Conservation (phyloP, 1,284 basidiomycete genomes). For the Fomitopsis betulina region DNA sequence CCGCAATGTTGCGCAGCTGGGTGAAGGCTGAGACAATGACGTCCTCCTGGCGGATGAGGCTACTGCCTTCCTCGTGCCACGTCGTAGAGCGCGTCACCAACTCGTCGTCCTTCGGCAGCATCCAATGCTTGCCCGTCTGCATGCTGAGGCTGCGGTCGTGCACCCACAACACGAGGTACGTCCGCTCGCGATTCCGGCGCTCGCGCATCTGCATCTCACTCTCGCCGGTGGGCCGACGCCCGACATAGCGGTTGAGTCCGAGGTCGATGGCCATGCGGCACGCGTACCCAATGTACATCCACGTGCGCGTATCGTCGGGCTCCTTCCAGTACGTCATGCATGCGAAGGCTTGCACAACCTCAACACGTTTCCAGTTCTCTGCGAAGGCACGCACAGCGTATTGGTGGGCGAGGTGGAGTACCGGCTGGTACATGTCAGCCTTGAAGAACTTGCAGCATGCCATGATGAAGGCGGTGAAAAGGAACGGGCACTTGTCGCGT, state of each 20-base stretch:
- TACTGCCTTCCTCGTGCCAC: constrained; percentile 64
- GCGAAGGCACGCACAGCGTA: constrained; percentile 72
- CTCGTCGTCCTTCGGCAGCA: constrained; percentile 73
- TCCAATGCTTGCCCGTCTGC: constrained; percentile 79
- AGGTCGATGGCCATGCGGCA: constrained; percentile 83
- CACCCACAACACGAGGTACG: constrained; percentile 77
- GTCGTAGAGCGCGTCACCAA: constrained; percentile 57
- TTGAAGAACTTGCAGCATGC: constrained; percentile 84
- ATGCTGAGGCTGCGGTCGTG: constrained; percentile 80
- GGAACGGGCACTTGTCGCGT: constrained; percentile 68
- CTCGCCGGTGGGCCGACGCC: constrained; percentile 51
- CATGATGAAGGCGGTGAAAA: constrained; percentile 80
- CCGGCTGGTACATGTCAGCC: constrained; percentile 60
- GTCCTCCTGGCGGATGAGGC: constrained; percentile 65
- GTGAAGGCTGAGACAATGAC: constrained; percentile 75
- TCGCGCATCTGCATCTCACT: constrained; percentile 60
- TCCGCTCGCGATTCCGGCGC: constrained; percentile 76
- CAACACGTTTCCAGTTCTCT: constrained; percentile 72
- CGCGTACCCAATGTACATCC: constrained; percentile 84
- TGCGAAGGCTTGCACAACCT: constrained; percentile 80
- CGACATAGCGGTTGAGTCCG: constrained; percentile 63
- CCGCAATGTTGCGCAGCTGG: constrained; percentile 68
- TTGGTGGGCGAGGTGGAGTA: constrained; percentile 65
- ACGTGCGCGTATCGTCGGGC: constrained; percentile 75
- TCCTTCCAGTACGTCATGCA: constrained; percentile 87